A percentile compares a stretch with the other conserved stretches of the same genome.
phyloP scores from a whole-genome alignment of 2,329 filamentous ascomycete genomes.

The Botryosphaeria dothidea region DNA sequence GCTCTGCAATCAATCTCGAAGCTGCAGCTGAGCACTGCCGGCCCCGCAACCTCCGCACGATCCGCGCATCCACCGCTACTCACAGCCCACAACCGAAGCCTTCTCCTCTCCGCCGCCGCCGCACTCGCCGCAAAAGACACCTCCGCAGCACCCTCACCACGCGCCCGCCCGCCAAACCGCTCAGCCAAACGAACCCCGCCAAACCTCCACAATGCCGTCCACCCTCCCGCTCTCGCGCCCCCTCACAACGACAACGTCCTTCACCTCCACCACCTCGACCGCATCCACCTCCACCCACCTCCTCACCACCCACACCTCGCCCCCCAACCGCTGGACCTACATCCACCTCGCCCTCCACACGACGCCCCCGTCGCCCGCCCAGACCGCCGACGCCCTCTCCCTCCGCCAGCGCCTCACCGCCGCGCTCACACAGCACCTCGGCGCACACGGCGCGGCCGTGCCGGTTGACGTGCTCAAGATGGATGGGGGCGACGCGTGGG shows the following conservation, averaged over 20 bases:
- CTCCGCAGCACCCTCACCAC: too few species aligned
- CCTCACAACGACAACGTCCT: neutral
- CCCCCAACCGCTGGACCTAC: slow-evolving; percentile 1
- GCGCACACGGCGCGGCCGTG: slow-evolving; percentile 66
- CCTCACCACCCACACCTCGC: neutral
- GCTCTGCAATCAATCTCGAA: neutral
- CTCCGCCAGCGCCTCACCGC: slow-evolving; percentile 62
- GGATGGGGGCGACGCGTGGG: slow-evolving; percentile 47
- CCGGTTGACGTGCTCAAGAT: slow-evolving; percentile 68
- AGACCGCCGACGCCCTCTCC: slow-evolving; percentile 59
- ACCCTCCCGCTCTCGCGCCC: slow-evolving; percentile 7
- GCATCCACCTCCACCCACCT: neutral
- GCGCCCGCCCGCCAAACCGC: too few species aligned
- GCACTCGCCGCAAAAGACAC: too few species aligned
- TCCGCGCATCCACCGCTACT: neutral
- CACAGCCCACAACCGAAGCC: neutral
- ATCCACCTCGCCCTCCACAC: slow-evolving; percentile 17
- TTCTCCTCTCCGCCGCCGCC: neutral
- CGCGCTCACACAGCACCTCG: slow-evolving; percentile 68
- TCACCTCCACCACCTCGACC: neutral
- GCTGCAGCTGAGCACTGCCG: neutral
- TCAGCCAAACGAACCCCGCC: too few species aligned
- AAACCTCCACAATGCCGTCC: slow-evolving; percentile 10
- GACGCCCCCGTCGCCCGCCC: neutral
- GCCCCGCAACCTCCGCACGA: neutral